Base-by-base conservation (phyloP, 768 basidiomycete genomes). In the Dioszegia aurantiaca region DNA sequence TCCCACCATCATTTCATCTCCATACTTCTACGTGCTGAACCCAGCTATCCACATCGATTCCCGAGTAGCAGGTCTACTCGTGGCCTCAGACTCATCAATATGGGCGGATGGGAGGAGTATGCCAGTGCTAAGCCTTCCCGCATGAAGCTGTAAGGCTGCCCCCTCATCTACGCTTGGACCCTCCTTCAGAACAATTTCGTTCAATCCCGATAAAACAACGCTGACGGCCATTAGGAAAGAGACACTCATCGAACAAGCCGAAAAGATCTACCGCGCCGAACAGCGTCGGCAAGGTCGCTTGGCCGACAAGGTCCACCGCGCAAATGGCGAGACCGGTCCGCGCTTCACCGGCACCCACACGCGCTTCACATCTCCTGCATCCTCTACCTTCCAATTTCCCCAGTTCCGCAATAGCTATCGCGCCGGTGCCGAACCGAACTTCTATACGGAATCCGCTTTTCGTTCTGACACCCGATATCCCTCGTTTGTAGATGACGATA, bases 211-310 rank as follows among this genome's bases (percentile, higher is more conserved):
- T 10, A 39, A 16, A 16, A 11, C 27, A 26, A 27, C 16, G n/a
- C 40, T 33, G 21, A 33, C 44, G n/a, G 11, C 17, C 39, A 16
- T 14, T 30, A 72, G 70, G 51, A 76, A 76, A 59, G 64, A 70
- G 41, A 76, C 75, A 17, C 48, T 56, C 14, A n/a, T 56, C 10
- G 72, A 74, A 19, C 62, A 59, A 31, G 62, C 65, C 5, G 56
- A 60, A 26, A 56, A 64, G 4, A 21, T 67, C 4, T 73, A 65
- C 51, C 61, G 69, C 1, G 60, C 60, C 37, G 70, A 74, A 55
- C 70, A 72, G 39, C 53, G 51, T 5, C 59, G 68, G 6, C 46
- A 59, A 11, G 37, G 56, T 3, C 61, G 64, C 26, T 62, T 69
- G 43, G 39, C 44, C 3, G 51, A 52, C 12, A 67, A 62, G 37